Evolutionary conservation across 164 flowering plant species (phyloP), one percentile per base, ranked within the genome.

Genomic region (Aristolochia contorta): DNA sequence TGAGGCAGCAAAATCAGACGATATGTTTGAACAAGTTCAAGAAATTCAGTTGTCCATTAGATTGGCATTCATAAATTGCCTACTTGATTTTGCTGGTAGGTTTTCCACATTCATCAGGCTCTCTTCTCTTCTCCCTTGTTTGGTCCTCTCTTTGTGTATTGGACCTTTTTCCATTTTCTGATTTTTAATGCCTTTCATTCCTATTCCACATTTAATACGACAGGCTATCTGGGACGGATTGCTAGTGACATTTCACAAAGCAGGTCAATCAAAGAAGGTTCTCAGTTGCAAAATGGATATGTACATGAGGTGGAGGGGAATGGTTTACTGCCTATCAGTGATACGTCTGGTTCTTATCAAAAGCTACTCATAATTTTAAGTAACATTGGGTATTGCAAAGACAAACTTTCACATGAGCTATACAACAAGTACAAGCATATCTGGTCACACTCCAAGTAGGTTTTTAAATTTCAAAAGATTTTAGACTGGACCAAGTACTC

Each of bases 381-480:
- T 70, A 94, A 94, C 69, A 82, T 94, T 58, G 99, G 97, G 49
- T 94, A 82, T 69, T 94, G 97, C 82, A 94, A 87, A 77, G 96
- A 94, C 60, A 95, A 94, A 67, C 87, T 94, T 71, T 78, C 91
- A 48, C 56, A 64, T 65, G 93, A 91, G 68, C 62, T 91, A 65
- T 85, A 85, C 82, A 77, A 82, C 69, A 94, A 87, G 67, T 94
- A 80, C 83, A 85, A 78, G 62, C 75, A 76, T 66, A 77, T 85
- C 57, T 94, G 99, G 99, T 77, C 72, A 47, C 84, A 77, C 37
- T 75, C 88, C 19, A 76, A 93, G 98, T 87, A 77, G 25, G 61
- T 20, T 49, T 49, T 49, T 6, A 16, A 49, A 49, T 16, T 18
- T 6, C 18, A 21, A 18, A 18, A 16, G 22, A 18, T n/a, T 8